Base-by-base conservation (phyloP, 1,139 yeast species). In the Nakaseomyces bracarensis region DNA sequence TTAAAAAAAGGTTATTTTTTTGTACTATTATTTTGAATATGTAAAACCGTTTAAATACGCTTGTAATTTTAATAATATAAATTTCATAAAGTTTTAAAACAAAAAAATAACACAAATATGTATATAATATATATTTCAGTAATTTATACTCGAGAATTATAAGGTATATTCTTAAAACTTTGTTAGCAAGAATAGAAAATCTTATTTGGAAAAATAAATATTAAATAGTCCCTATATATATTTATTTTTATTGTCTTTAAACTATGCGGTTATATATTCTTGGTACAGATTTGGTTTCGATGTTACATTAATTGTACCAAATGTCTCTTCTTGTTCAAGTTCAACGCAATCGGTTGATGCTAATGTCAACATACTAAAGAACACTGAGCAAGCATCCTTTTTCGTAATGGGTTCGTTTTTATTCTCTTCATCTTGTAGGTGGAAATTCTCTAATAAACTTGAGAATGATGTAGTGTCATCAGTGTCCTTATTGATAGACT, bases 311-410 rank as follows among this genome's bases (percentile, higher is more conserved):
- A 87, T 79, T 29, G 72, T 75, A 2, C 79, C 81, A 47, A 79
- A 85, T 13, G 82, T 61, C 27, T 67, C 69, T 3, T 69, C 66
- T 65, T 87, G 96, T 23, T 74, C 64, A 36, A 87, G 61, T 18
- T 69, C 65, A 40, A 87, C 66, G 40, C 89, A 80, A 52, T 82
- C 91, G 44, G 78, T 71, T 7, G 94, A 82, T 1, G 95, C 94
- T 49, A 87, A 67, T 1, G 86, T 91, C 53, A 89, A 69, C 58
- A 87, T 63, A 58, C 87, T 95, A 56, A 87, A 86, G 63, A 87
- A 87, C 49, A 84, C 74, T 54, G 77, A 75, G 8, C 87, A 75
- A 1, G 89, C 91, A 52, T 81, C 79, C 48, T 69, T 69, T 52
- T 72, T 75, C 38, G 71, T 68, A 45, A 68, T 67, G 14, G 45